Evolutionary conservation across 1,139 yeast genomes (phyloP), one percentile per base, ranked within the genome.

Genomic region (Scheffersomyces insectosa): DNA sequence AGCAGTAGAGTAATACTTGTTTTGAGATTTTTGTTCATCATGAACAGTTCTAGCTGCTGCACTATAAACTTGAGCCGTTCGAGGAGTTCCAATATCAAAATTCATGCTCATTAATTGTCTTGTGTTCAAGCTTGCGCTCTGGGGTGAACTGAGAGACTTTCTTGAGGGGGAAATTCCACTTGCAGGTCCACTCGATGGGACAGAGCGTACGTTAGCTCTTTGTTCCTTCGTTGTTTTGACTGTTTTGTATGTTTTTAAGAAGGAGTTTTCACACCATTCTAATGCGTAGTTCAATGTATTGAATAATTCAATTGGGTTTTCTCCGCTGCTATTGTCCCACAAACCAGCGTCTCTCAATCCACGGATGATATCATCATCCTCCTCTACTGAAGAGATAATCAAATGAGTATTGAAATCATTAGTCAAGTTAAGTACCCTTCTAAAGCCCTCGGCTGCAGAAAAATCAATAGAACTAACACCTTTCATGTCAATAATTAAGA

Each of bases 241-340:
- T 30, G 56, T 50, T 46, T 66, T 73, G 65, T 88, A 90, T 39
- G 88, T 83, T 38, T 80, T 74, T 55, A 93, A 74, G 56, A 90
- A 89, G 52, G 86, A 83, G 65, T 93, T 91, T 60, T 93, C 99
- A 71, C 97, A 89, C 96, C 97, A 91, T 64, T 93, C 98, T 41
- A 93, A 73, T 0, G 97, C 97, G 48, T 88, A 79, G 59, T 95
- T 93, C 50, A 93, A 74, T 44, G 88, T 85, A 45, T 79, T 78
- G 59, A 87, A 88, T 34, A 88, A 70, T 52, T 83, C 82, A 33
- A 85, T 79, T 23, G 74, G 64, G 34, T 67, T 63, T 10, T 60
- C 68, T n/a, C 42, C 56, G 45, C 31, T 62, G 62, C 51, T 69
- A 13, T 70, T 64, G 45, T 79, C 82, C 79, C 90, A 79, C 35